These are phyloP conservation scores for Talaromyces sp. DNA, from an alignment of 2,329 filamentous ascomycete species.

Conservation along the genomic window DNA sequence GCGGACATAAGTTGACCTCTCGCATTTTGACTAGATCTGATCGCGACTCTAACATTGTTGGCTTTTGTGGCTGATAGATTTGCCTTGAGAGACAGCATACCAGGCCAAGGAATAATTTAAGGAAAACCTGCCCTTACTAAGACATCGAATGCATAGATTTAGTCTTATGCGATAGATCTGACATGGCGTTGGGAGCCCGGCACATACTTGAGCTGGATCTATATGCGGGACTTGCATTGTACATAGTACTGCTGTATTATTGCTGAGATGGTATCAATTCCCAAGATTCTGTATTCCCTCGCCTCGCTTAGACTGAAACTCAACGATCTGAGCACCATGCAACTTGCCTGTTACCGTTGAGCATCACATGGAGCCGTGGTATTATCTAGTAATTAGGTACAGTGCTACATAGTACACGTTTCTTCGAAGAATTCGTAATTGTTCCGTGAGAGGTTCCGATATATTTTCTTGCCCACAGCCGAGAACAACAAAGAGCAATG, in stretches of 20 bases:
- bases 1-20: not conserved
- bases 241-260: not conserved
- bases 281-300: not conserved
- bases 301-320: not conserved
- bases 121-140: not conserved
- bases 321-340: not conserved
- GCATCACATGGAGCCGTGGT: not conserved
- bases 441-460: not conserved
- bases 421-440: not conserved
- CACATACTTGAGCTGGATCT: not conserved
- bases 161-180: not conserved
- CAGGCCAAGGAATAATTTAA: not conserved
- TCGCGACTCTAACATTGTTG: not conserved
- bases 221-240: not conserved
- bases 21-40: constrained; percentile 6
- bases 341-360: not conserved
- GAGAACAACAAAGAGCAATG: not conserved
- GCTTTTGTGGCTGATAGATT: not conserved
- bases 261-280: not conserved
- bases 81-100: not conserved
- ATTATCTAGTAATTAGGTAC: not conserved
- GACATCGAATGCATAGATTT: not conserved
- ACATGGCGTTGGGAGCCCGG: not conserved
- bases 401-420: not conserved
- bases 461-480: not conserved